Base-by-base conservation (phyloP, 2,329 filamentous ascomycete genomes). In the Colletotrichum sp. region DNA sequence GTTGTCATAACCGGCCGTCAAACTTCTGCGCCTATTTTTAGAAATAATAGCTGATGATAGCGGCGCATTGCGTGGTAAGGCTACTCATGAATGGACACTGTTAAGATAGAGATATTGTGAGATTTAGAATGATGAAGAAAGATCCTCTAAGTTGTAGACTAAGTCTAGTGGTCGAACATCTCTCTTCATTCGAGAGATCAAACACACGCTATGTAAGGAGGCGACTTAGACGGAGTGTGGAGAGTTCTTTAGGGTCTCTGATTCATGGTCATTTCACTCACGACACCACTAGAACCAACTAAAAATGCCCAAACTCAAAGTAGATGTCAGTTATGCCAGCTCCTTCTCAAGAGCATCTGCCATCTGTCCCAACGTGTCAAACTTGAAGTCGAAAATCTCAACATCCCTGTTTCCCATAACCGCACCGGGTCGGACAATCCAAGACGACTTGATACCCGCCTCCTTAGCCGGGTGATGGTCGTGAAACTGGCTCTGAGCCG, bases 401-500 rank as follows among this genome's bases (percentile, higher is more conserved):
- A 79, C 71, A 66, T 88, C 88, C 69, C 84, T 83, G 6, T 88
- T 80, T 1, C 86, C 86, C 78, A 86, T 86, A 24, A 85, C 83
- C 7, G 81, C 80, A 2, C 81, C 81, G 2, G 85, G 84, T 26
- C 91, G 85, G 68, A 86, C 87, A 78, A 94, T 94, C 93, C 92
- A 95, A 39, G 87, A 90, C 28, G 82, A 85, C 79, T 86, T 88
- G 60, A 95, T 83, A 0, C 90, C 92, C 66, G 91, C 81, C 79
- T 89, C 84, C 81, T 88, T 90, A 5, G 92, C 92, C 0, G 93
- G 92, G 36, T 89, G 87, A 83, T 95, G 93, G 82, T 95, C 94
- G 80, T 94, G 92, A 59, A 90, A 91, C 81, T 94, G 88, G 78
- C 92, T 93, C 84, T 95, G 92, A 15, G 93, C 93, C 28, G 92